Conservation (phyloP, 371 early-diverging fungal species). For the Saksenaea vasiformis region DNA sequence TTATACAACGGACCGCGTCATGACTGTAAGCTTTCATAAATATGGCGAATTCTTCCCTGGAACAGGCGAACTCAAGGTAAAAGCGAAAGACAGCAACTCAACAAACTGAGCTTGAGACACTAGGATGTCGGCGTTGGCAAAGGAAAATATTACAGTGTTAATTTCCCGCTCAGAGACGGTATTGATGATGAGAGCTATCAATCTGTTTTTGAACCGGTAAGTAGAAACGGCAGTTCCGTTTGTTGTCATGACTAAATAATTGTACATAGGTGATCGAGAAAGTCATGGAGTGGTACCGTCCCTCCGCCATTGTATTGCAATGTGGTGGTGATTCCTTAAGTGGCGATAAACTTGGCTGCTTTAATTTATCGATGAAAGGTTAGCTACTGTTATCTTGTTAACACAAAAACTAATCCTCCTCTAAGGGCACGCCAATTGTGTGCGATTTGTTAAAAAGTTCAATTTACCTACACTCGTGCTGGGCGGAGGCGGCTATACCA, state of each 20-base stretch:
- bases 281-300: conserved; percentile 94
- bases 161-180: conserved; percentile 97
- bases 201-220: conserved; percentile 84
- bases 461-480: conserved; percentile 93
- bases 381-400: conserved; percentile 4
- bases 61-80: conserved; percentile 86
- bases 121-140: conserved; percentile 85
- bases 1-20: conserved; percentile 98
- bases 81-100: neutral
- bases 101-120: no score
- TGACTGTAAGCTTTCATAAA: conserved; percentile 99
- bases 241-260: conserved; percentile 1
- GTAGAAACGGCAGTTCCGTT: conserved; percentile 28
- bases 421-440: conserved; percentile 92
- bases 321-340: conserved; percentile 99
- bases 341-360: conserved; percentile 98
- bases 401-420: conserved; percentile 19
- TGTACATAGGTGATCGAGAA: conserved; percentile 68
- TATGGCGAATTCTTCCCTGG: conserved; percentile 99
- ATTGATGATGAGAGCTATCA: conserved; percentile 96
- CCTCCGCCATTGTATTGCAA: conserved; percentile 98
- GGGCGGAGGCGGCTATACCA: conserved; percentile 99
- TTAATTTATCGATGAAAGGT: conserved; percentile 95
- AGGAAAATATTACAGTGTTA: conserved; percentile 94
- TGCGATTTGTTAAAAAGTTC: conserved; percentile 91